Base-by-base conservation (phyloP, 1,139 yeast species). In the Suhomyces kunorum region DNA sequence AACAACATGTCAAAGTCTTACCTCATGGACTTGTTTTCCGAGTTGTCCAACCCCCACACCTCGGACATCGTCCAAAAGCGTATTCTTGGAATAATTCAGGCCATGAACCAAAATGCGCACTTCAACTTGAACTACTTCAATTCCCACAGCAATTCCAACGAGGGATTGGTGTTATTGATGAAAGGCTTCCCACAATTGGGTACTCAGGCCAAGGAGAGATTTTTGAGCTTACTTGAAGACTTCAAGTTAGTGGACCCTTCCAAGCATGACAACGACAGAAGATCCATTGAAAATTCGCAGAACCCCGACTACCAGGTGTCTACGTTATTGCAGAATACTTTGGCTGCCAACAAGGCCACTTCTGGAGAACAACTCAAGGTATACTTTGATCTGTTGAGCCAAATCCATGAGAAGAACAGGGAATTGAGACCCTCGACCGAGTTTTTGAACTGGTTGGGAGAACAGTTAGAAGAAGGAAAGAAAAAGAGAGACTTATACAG, bases 401-500 rank as follows among this genome's bases (percentile, higher is more conserved):
- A 68, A 12, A 47, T 71, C 14, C 77, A 71, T 47, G 29, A 53
- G 25, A 17, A 42, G 2, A 52, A 63, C 45, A 46, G 45, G 20
- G 29, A 49, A 1, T 50, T 70, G 25, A 53, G 58, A 25, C 66
- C 71, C 5, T 42, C 59, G 1, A 41, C 52, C 2, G 64, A 59
- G 11, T 71, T 87, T 50, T 49, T 87, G 38, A 61, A 72, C 26
- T 87, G 95, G 95, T 61, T 87, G 34, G 72, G 80, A 13, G 55
- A 62, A 32, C 78, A 82, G 50, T 70, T 74, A 1, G 76, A 72
- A 28, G 42, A 45, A 14, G 66, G 81, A 40, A 54, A 64, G 24
- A 61, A 60, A 20, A 43, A 55, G 41, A 63, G 70, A 45, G 73
- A 65, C 40, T 56, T 52, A 12, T 55, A 51, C 31, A 46, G 65